These are phyloP conservation scores for Saccharomycopsis olivae DNA, from an alignment of 805 yeast species.

Conservation along the genomic window DNA sequence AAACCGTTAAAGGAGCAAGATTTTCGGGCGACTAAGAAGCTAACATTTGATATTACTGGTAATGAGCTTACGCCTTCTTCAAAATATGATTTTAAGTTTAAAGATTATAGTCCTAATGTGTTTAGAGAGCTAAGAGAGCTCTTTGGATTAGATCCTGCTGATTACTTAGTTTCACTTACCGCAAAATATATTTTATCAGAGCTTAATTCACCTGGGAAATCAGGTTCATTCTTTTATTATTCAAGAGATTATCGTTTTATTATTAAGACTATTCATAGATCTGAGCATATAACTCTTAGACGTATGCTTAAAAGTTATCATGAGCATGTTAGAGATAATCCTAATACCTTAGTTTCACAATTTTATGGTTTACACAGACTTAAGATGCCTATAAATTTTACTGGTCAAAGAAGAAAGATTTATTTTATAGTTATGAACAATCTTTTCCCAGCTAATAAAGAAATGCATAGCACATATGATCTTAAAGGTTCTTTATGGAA, in stretches of 20 bases:
- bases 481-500: constrained; percentile 91
- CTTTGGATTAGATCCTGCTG: constrained; percentile 92
- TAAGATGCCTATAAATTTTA: constrained; percentile 63
- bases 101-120: constrained; percentile 92
- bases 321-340: constrained; percentile 69
- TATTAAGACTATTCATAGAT: constrained; percentile 89
- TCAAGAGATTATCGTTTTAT: constrained; percentile 90
- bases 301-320: constrained; percentile 66
- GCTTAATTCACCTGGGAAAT: constrained; percentile 91
- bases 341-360: constrained; percentile 86
- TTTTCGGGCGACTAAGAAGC: constrained; percentile 61
- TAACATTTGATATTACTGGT: constrained; percentile 81
- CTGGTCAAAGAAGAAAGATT: constrained; percentile 50
- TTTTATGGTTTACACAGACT: constrained; percentile 93
- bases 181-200: constrained; percentile 89
- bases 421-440: constrained; percentile 96
- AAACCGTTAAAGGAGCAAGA: constrained; percentile 61
- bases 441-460: constrained; percentile 86
- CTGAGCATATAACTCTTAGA: constrained; percentile 81
- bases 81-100: constrained; percentile 90
- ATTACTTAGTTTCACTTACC: constrained; percentile 83
- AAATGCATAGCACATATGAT: constrained; percentile 77
- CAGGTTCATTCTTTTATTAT: constrained; percentile 93
- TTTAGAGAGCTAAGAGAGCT: constrained; percentile 71
- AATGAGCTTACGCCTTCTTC: constrained; percentile 88